Conservation (phyloP, 495 filamentous ascomycete species). For the Penicillium malachiteum region DNA sequence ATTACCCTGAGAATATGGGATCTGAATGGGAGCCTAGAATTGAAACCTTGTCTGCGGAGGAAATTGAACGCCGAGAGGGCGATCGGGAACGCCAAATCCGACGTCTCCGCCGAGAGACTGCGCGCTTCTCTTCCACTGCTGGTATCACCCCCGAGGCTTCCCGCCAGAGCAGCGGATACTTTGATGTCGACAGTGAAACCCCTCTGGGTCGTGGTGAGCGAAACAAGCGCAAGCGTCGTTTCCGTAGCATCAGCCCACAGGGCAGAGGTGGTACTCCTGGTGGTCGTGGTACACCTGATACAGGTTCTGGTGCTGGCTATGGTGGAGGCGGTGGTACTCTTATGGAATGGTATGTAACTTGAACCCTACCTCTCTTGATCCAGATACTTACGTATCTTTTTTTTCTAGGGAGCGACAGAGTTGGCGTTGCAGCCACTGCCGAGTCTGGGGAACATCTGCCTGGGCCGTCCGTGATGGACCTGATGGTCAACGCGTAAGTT, state of each 20-base stretch:
- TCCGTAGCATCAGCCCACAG: constrained; percentile 80
- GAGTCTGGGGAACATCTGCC: constrained; percentile 81
- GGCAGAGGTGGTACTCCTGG: constrained; percentile 66
- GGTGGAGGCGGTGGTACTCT: constrained; percentile 69
- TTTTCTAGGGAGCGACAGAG: constrained; percentile 65
- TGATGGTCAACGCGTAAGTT: constrained; percentile 69
- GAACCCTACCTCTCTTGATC: not conserved
- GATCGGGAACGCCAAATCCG: constrained; percentile 90
- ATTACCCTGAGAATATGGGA: constrained; percentile 84
- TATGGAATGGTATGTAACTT: constrained; percentile 57
- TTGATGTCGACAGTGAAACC: constrained; percentile 62
- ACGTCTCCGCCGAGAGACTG: constrained; percentile 84
- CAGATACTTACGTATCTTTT: constrained; percentile 15
- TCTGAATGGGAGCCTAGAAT: constrained; percentile 95
- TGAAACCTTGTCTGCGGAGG: constrained; percentile 85
- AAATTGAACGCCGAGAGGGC: constrained; percentile 96
- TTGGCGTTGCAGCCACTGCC: constrained; percentile 92
- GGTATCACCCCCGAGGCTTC: constrained; percentile 68
- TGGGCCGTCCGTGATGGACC: constrained; percentile 96
- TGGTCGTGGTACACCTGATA: constrained; percentile 74
- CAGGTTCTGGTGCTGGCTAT: constrained; percentile 59
- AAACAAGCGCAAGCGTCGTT: constrained; percentile 89
- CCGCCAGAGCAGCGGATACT: constrained; percentile 54
- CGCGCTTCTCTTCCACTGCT: constrained; percentile 80
- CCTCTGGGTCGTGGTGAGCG: constrained; percentile 84